These are phyloP conservation scores for Peribolospora kevripleyi DNA, from an alignment of 768 basidiomycete species.

Conservation along the genomic window DNA sequence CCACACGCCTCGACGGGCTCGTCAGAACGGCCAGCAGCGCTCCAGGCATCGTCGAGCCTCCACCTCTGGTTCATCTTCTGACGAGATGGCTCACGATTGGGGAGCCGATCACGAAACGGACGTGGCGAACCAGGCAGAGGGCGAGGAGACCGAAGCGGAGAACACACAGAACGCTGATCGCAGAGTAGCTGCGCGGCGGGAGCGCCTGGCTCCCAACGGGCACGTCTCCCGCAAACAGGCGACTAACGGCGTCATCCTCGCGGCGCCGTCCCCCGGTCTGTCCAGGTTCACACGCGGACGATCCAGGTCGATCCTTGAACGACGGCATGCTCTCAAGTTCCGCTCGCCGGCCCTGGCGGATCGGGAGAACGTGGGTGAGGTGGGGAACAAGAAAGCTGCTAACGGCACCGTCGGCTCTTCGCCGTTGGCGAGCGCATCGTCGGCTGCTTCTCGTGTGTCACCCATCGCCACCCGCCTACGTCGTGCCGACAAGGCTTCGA, in stretches of 20 bases:
- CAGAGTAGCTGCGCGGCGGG: neutral
- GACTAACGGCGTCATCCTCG: neutral
- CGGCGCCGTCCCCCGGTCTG: too few species aligned
- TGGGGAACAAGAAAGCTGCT: too few species aligned
- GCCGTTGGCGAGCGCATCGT: too few species aligned
- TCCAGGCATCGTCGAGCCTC: neutral
- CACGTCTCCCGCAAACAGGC: neutral
- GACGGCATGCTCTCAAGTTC: too few species aligned
- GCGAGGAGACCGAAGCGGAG: neutral
- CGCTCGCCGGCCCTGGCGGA: too few species aligned
- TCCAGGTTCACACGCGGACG: too few species aligned
- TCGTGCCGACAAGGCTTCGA: too few species aligned
- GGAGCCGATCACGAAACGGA: neutral
- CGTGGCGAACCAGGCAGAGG: neutral
- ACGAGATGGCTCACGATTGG: neutral
- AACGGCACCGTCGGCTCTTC: too few species aligned
- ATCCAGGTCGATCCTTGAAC: too few species aligned
- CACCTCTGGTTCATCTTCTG: neutral
- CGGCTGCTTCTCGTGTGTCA: too few species aligned
- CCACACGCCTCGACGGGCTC: neutral
- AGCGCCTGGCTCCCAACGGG: neutral
- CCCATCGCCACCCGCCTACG: too few species aligned
- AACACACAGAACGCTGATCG: neutral
- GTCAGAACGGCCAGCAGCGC: conserved; percentile 1
- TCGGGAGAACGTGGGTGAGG: too few species aligned